Evolutionary conservation across 306 rosid species (phyloP).

Genomic region (Vigna angularis): DNA sequence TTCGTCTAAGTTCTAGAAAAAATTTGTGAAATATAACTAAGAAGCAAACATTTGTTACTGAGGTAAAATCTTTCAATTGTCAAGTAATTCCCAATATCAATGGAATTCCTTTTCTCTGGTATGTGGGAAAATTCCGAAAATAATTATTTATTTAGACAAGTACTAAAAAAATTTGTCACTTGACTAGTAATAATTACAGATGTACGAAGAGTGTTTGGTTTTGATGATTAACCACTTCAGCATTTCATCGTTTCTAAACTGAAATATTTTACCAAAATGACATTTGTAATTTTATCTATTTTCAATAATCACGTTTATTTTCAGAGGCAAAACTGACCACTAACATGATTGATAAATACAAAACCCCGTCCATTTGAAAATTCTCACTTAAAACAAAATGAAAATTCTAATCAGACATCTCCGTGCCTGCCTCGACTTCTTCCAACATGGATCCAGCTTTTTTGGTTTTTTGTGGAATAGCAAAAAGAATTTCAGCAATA

Average conservation of each 20-base stretch:
- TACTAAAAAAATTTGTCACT: neutral
- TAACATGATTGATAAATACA: constrained; percentile 30
- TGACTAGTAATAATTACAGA: constrained; percentile 1
- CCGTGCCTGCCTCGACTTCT: neutral
- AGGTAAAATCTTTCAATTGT: constrained; percentile 36
- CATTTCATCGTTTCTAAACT: constrained; percentile 9
- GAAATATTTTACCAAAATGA: neutral
- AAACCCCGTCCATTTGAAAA: neutral
- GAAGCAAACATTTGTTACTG: constrained; percentile 38
- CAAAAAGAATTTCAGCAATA: neutral
- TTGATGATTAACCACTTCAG: constrained; percentile 25
- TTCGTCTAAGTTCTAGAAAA: constrained; percentile 16
- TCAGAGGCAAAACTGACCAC: neutral
- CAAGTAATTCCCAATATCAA: constrained; percentile 30
- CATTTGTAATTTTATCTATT: constrained; percentile 12
- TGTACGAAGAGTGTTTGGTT: neutral
- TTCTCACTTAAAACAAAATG: neutral
- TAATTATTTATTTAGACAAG: neutral
- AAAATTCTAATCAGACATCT: constrained; percentile 25
- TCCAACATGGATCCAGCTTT: constrained; percentile 9
- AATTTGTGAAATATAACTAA: constrained; percentile 38
- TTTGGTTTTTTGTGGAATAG: neutral
- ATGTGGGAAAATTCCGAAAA: neutral
- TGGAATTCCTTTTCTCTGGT: neutral
- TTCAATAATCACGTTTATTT: constrained; percentile 10